A percentile compares a stretch with the other conserved stretches of the same genome.
phyloP scores from a whole-genome alignment of 192 early-diverging fungal genomes.

The Coemansia biformis region DNA sequence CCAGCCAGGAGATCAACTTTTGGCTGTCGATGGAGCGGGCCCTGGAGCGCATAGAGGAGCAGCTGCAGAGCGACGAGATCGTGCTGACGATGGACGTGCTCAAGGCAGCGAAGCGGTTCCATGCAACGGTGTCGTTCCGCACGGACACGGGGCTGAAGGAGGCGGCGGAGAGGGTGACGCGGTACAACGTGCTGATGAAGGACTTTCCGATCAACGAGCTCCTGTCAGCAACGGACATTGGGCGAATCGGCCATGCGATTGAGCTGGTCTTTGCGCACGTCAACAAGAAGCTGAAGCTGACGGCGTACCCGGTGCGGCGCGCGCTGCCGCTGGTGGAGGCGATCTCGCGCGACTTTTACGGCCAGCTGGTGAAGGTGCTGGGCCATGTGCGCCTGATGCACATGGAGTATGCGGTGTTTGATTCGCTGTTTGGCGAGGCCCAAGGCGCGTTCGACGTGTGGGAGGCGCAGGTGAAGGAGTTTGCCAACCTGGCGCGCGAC shows the following conservation, averaged over 20 bases:
- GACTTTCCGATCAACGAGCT: slow-evolving; percentile 98
- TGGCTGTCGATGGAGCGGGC: slow-evolving; percentile 97
- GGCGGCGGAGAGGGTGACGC: slow-evolving; percentile 80
- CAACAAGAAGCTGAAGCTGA: slow-evolving; percentile 95
- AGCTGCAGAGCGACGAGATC: slow-evolving; percentile 86
- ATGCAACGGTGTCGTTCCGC: slow-evolving; percentile 94
- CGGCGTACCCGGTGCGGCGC: slow-evolving; percentile 85
- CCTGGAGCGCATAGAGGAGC: slow-evolving; percentile 87
- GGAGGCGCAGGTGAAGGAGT: slow-evolving; percentile 95
- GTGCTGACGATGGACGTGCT: slow-evolving; percentile 90
- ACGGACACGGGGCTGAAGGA: slow-evolving; percentile 98
- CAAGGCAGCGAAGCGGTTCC: slow-evolving; percentile 96
- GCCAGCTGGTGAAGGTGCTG: slow-evolving; percentile 83
- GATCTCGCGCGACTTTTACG: slow-evolving; percentile 91
- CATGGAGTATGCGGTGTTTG: slow-evolving; percentile 90
- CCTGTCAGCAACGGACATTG: slow-evolving; percentile 88
- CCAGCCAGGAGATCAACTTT: slow-evolving; percentile 98
- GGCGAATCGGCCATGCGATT: slow-evolving; percentile 72
- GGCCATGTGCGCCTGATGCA: slow-evolving; percentile 88
- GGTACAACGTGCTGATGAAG: slow-evolving; percentile 97
- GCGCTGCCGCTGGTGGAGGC: slow-evolving; percentile 91
- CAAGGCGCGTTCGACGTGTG: slow-evolving; percentile 87
- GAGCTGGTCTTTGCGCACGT: slow-evolving; percentile 87
- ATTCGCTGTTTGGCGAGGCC: slow-evolving; percentile 71
- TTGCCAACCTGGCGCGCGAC: slow-evolving; percentile 90